These are phyloP conservation scores for Ramaria rubella DNA, from an alignment of 768 basidiomycete species.

Conservation along the genomic window DNA sequence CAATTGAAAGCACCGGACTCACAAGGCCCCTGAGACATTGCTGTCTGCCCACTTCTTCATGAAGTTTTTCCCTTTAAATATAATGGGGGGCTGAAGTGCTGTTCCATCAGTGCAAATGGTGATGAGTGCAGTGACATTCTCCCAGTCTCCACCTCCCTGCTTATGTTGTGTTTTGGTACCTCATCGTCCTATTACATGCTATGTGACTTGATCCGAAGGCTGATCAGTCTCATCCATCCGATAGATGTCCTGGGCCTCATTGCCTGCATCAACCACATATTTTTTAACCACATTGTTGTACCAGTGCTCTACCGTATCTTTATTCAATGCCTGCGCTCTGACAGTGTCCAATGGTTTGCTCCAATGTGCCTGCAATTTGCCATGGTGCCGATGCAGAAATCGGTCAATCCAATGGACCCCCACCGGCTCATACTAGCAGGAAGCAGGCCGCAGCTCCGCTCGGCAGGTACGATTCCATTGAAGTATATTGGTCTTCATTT, in stretches of 20 bases:
- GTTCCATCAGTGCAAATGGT: slow-evolving; percentile 41
- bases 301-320: neutral
- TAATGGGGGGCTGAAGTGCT: slow-evolving; percentile 30
- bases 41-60: slow-evolving; percentile 33
- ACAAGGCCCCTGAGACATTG: slow-evolving; percentile 37
- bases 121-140: slow-evolving; percentile 36
- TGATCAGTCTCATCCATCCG: slow-evolving; percentile 11
- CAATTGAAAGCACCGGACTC: slow-evolving; percentile 14
- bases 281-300: slow-evolving; percentile 2
- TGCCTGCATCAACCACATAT: neutral
- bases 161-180: slow-evolving; percentile 27
- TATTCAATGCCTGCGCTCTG: slow-evolving; percentile 3
- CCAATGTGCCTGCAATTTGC: neutral
- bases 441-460: too few relatives aligned
- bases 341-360: neutral
- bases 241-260: slow-evolving; percentile 1
- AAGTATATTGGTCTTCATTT: too few relatives aligned
- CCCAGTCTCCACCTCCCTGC: slow-evolving; percentile 26
- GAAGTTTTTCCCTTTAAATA: slow-evolving; percentile 34
- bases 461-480: too few relatives aligned
- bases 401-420: slow-evolving; percentile 12
- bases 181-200: slow-evolving; percentile 2
- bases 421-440: slow-evolving; percentile 18
- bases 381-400: slow-evolving; percentile 10
- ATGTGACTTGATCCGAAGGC: neutral